phyloP scores from a whole-genome alignment of 371 early-diverging fungal genomes.

The Mortierella sp. region DNA sequence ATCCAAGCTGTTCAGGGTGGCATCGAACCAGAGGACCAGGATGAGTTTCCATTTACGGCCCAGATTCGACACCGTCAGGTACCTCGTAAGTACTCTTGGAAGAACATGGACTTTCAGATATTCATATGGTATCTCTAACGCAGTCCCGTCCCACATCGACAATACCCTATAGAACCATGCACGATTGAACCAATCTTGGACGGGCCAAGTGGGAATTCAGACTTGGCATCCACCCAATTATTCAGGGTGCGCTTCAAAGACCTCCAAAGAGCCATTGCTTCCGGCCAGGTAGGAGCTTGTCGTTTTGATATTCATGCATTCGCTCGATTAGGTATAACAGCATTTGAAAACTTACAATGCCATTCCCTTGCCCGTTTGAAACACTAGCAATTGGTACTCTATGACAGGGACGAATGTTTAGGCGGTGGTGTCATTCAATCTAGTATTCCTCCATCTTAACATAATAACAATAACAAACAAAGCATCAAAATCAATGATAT shows the following conservation, averaged over 20 bases:
- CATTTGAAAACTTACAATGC: neutral
- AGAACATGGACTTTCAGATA: neutral
- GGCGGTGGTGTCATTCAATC: slow-evolving; percentile 65
- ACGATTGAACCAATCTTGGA: slow-evolving; percentile 28
- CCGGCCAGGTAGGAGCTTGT: slow-evolving; percentile 67
- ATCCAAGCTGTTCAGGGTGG: neutral
- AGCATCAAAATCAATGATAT: neutral
- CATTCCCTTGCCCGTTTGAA: neutral
- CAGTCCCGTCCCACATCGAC: too few species aligned
- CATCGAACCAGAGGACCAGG: slow-evolving; percentile 10
- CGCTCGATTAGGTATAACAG: neutral
- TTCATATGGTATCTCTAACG: neutral
- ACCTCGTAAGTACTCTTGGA: slow-evolving; percentile 36
- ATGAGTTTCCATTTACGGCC: slow-evolving; percentile 54
- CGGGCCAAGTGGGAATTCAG: neutral
- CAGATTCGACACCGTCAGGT: slow-evolving; percentile 65
- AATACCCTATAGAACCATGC: slow-evolving; percentile 25
- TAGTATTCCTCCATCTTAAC: slow-evolving; percentile 18
- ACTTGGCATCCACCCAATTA: slow-evolving; percentile 8
- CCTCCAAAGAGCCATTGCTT: slow-evolving; percentile 67
- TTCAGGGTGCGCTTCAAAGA: slow-evolving; percentile 61
- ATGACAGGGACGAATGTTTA: slow-evolving; percentile 66
- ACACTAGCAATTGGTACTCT: slow-evolving; percentile 64
- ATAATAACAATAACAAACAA: neutral
- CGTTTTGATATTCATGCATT: neutral